Conservation (phyloP, 768 basidiomycete species). For the Peribolospora baueri region DNA sequence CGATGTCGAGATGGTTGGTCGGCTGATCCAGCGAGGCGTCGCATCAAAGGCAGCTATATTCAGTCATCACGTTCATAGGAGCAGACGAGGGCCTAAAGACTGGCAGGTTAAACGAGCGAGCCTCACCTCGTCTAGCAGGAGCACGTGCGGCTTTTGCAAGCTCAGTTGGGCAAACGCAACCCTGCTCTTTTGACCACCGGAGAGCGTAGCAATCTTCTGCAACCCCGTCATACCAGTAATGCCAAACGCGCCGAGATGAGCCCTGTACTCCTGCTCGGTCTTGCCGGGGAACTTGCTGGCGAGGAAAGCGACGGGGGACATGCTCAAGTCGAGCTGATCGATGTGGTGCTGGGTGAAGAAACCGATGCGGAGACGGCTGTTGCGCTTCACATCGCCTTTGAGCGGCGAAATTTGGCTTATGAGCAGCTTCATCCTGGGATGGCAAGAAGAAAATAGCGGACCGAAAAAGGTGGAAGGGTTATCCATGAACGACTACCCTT, state of each 20-base stretch:
- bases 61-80: background rate
- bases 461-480: background rate
- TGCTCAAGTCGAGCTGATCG: slow-evolving; percentile 54
- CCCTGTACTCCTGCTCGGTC: slow-evolving; percentile 83
- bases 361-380: slow-evolving; percentile 55
- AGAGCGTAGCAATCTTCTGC: slow-evolving; percentile 71
- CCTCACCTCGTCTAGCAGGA: slow-evolving; percentile 74
- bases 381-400: slow-evolving; percentile 59
- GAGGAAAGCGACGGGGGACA: slow-evolving; percentile 86
- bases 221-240: slow-evolving; percentile 39
- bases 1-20: slow-evolving; percentile 13
- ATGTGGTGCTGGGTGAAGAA: slow-evolving; percentile 95
- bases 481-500: background rate
- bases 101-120: background rate
- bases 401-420: slow-evolving; percentile 57
- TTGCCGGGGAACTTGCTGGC: slow-evolving; percentile 78
- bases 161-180: slow-evolving; percentile 75
- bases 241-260: slow-evolving; percentile 90
- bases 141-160: slow-evolving; percentile 66
- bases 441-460: background rate
- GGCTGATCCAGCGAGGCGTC: slow-evolving; percentile 3
- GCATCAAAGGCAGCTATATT: background rate
- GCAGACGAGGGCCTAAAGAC: background rate
- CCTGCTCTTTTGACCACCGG: slow-evolving; percentile 86
- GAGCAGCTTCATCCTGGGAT: slow-evolving; percentile 58